phyloP scores from a whole-genome alignment of 139 green algal genomes.

The Chlamydomonas sp. region DNA sequence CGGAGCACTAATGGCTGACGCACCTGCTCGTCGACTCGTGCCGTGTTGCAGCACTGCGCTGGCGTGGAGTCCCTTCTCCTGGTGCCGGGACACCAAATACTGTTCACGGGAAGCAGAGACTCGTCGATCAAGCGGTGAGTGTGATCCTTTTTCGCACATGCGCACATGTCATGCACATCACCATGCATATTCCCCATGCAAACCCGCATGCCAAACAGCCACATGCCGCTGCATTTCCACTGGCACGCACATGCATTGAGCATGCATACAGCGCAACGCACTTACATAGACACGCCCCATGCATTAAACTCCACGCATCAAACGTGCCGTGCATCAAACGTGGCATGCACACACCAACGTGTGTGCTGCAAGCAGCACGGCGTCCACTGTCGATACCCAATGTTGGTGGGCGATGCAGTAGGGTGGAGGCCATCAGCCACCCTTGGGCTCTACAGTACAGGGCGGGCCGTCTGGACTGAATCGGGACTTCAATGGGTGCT shows the following conservation, averaged over 20 bases:
- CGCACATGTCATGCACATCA: background rate
- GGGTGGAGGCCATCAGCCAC: background rate
- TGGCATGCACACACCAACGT: too few species aligned
- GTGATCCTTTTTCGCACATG: background rate
- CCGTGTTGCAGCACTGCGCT: conserved; percentile 41
- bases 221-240: too few species aligned
- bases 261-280: background rate
- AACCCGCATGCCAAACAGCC: too few species aligned
- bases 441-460: background rate
- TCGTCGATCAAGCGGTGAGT: conserved; percentile 46
- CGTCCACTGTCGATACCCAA: too few species aligned
- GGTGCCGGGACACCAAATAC: conserved; percentile 20
- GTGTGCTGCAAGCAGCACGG: too few species aligned
- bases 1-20: background rate
- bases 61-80: conserved; percentile 43
- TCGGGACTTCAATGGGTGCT: background rate
- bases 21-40: background rate
- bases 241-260: conserved; percentile 2
- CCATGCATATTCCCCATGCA: too few species aligned
- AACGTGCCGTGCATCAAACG: too few species aligned
- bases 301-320: too few species aligned
- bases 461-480: background rate
- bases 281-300: conserved; percentile 1
- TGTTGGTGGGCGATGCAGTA: too few species aligned
- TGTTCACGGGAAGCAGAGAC: conserved; percentile 57